Conservation (phyloP, 495 filamentous ascomycete species). For the Lepraria neglecta region DNA sequence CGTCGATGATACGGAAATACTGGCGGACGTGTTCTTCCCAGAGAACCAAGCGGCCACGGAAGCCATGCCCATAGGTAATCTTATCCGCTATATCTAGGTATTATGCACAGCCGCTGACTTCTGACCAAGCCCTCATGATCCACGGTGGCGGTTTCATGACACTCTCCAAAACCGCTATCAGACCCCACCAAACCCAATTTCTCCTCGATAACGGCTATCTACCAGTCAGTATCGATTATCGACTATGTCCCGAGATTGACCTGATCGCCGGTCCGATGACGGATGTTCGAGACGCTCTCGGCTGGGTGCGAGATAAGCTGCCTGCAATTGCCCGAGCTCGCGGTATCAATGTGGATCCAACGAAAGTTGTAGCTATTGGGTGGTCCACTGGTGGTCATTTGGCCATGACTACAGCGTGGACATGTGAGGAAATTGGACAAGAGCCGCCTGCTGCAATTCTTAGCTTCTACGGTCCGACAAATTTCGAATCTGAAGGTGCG, state of each 20-base stretch:
- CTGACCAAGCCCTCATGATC: conserved; percentile 42
- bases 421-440: conserved; percentile 26
- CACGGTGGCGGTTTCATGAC: conserved; percentile 47
- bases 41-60: neutral
- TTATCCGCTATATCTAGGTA: neutral
- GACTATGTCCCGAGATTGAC: conserved; percentile 49
- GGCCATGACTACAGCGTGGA: conserved; percentile 43
- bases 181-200: conserved; percentile 36
- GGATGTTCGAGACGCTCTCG: conserved; percentile 43
- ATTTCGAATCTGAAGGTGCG: conserved; percentile 33
- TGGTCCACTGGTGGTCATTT: conserved; percentile 52
- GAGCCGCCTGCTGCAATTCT: conserved; percentile 40
- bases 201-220: conserved; percentile 42
- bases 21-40: conserved; percentile 40
- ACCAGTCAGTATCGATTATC: conserved; percentile 50
- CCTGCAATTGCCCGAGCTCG: conserved; percentile 38
- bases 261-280: conserved; percentile 44
- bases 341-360: conserved; percentile 38
- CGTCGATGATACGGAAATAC: conserved; percentile 27
- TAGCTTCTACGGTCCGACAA: conserved; percentile 42
- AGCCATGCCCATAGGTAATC: conserved; percentile 25
- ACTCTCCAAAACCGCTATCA: conserved; percentile 41
- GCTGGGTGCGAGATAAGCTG: conserved; percentile 40
- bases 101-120: neutral
- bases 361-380: conserved; percentile 43